phyloP scores from a whole-genome alignment of 352 stramenopile species.

The Phytophthora meadii region DNA sequence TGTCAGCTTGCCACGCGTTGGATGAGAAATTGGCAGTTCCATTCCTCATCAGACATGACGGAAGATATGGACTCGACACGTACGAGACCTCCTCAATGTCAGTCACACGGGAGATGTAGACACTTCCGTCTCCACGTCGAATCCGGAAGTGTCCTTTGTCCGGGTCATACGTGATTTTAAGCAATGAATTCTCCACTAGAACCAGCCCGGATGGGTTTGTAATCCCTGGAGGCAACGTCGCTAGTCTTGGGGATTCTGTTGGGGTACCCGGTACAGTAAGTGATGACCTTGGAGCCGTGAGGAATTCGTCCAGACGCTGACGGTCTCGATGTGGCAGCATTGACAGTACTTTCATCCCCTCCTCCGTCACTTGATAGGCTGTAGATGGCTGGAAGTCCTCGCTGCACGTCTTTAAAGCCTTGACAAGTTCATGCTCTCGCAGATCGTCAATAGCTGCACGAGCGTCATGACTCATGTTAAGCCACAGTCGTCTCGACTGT shows the following conservation, averaged over 20 bases:
- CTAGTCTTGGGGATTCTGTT: conserved; percentile 14
- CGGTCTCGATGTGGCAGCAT: conserved; percentile 52
- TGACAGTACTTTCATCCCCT: conserved; percentile 50
- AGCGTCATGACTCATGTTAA: conserved; percentile 97
- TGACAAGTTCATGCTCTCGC: conserved; percentile 95
- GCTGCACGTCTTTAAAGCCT: conserved; percentile 94
- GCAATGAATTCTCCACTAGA: conserved; percentile 89
- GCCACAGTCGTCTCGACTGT: conserved; percentile 85
- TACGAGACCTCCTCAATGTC: conserved; percentile 98
- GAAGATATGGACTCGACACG: conserved; percentile 97
- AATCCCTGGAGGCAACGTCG: not conserved
- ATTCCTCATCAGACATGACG: conserved; percentile 94
- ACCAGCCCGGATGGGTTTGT: conserved; percentile 75
- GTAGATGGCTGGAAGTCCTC: conserved; percentile 96
- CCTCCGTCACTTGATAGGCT: conserved; percentile 89
- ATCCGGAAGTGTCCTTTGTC: conserved; percentile 92
- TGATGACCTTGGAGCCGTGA: conserved; percentile 33
- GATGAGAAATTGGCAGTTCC: conserved; percentile 92
- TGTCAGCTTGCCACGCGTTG: conserved; percentile 92
- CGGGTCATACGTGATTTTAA: conserved; percentile 93
- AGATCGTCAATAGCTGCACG: conserved; percentile 96
- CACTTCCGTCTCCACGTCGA: conserved; percentile 78
- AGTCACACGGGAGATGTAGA: conserved; percentile 94
- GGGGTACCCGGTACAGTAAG: not conserved
- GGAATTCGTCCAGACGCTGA: conserved; percentile 66